These are phyloP conservation scores for Podila clonocystis DNA, from an alignment of 192 early-diverging fungal species.

Conservation along the genomic window DNA sequence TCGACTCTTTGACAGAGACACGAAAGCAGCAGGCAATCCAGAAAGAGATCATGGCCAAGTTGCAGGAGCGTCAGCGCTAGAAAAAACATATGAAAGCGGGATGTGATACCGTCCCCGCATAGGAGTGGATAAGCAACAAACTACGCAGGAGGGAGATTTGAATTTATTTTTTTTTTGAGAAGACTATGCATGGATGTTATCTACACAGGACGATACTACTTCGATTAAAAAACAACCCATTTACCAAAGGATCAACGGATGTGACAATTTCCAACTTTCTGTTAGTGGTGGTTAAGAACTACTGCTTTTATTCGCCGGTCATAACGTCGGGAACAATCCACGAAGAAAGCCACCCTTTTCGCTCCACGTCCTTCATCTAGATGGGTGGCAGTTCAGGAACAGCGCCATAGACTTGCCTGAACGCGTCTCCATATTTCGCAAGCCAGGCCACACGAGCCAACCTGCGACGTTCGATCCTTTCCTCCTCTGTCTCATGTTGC, in stretches of 20 bases:
- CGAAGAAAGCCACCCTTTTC: not conserved
- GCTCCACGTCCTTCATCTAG: not conserved
- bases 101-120: not conserved
- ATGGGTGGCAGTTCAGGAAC: conserved; percentile 42
- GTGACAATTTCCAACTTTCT: too few relatives aligned
- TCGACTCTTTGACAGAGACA: conserved; percentile 77
- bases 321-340: not conserved
- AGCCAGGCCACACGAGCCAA: conserved; percentile 34
- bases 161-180: too few relatives aligned
- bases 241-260: too few relatives aligned
- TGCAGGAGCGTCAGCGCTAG: conserved; percentile 61
- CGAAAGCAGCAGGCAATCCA: conserved; percentile 83
- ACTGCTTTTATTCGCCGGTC: too few relatives aligned
- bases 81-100: not conserved
- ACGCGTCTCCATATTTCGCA: conserved; percentile 45
- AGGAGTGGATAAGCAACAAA: not conserved
- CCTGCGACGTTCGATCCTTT: conserved; percentile 34
- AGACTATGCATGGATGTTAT: too few relatives aligned
- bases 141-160: too few relatives aligned
- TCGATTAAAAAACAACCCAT: too few relatives aligned
- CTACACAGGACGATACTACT: too few relatives aligned
- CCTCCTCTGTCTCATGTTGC: conserved; percentile 24
- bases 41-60: conserved; percentile 78
- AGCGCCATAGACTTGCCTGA: conserved; percentile 45
- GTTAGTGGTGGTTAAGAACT: too few relatives aligned